Conservation (phyloP, 768 basidiomycete species). For the Chiua virens region DNA sequence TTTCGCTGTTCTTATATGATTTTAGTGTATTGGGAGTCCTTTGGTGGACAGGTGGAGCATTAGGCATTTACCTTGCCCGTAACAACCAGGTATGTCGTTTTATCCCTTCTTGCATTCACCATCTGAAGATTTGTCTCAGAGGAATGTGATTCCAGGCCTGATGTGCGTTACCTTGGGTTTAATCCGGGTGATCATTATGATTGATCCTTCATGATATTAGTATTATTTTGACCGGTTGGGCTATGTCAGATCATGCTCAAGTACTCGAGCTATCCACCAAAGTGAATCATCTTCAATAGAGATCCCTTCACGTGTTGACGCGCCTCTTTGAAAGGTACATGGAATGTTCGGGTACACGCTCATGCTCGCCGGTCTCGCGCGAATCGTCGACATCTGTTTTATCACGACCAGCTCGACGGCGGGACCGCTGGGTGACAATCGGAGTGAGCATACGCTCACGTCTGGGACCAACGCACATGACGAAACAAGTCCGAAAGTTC, state of each 20-base stretch:
- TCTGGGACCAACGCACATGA: constrained; percentile 28
- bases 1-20: constrained; percentile 1
- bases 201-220: constrained; percentile 34
- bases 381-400: constrained; percentile 86
- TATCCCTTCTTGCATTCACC: not conserved
- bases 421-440: constrained; percentile 43
- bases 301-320: not conserved
- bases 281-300: constrained; percentile 36
- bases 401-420: constrained; percentile 43
- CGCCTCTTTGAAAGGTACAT: constrained; percentile 61
- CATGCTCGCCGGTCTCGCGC: constrained; percentile 76
- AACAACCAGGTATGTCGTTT: constrained; percentile 61
- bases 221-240: constrained; percentile 91
- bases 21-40: constrained; percentile 52
- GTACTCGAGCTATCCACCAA: constrained; percentile 80
- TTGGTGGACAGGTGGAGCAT: constrained; percentile 89
- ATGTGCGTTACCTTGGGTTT: constrained; percentile 52
- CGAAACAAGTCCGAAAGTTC: constrained; percentile 28
- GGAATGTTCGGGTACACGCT: constrained; percentile 82
- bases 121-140: constrained; percentile 35
- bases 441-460: constrained; percentile 68
- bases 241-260: constrained; percentile 89
- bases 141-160: constrained; percentile 76
- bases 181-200: not conserved
- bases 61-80: constrained; percentile 81